phyloP scores from a whole-genome alignment of 2,329 filamentous ascomycete genomes.

The Cytospora piceae region DNA sequence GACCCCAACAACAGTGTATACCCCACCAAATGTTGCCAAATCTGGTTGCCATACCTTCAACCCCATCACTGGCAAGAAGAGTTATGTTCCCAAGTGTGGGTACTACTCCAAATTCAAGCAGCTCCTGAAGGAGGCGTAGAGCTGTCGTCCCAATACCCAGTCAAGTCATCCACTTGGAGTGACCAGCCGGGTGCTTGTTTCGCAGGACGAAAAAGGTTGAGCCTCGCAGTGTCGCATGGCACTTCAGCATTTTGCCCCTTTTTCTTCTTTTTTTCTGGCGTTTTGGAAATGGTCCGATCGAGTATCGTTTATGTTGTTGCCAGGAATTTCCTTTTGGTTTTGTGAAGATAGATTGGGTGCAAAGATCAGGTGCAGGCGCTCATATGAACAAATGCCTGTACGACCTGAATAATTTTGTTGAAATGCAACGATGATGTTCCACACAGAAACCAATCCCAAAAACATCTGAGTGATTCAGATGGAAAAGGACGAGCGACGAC shows the following conservation, averaged over 20 bases:
- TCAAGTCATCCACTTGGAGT: conserved; percentile 19
- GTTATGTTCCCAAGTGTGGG: conserved; percentile 70
- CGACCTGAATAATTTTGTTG: not conserved
- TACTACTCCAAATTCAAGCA: conserved; percentile 70
- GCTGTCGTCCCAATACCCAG: not conserved
- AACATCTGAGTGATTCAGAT: not conserved
- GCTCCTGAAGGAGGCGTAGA: conserved; percentile 44
- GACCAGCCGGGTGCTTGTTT: conserved; percentile 5
- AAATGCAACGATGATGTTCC: not conserved
- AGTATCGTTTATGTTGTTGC: not conserved
- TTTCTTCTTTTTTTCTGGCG: no score
- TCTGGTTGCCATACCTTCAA: conserved; percentile 84
- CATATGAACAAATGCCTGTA: not conserved
- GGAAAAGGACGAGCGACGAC: not conserved
- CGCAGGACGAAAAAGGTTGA: not conserved
- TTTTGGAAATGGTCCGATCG: not conserved
- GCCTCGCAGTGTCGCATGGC: not conserved
- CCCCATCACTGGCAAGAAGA: conserved; percentile 72
- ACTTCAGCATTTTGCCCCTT: not conserved
- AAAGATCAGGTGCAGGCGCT: not conserved
- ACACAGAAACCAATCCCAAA: not conserved
- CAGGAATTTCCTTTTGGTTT: not conserved
- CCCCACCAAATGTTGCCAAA: conserved; percentile 84
- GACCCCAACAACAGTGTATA: conserved; percentile 62
- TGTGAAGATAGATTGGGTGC: not conserved